phyloP scores from a whole-genome alignment of 768 basidiomycete genomes.

The Pulveroboletus frians region DNA sequence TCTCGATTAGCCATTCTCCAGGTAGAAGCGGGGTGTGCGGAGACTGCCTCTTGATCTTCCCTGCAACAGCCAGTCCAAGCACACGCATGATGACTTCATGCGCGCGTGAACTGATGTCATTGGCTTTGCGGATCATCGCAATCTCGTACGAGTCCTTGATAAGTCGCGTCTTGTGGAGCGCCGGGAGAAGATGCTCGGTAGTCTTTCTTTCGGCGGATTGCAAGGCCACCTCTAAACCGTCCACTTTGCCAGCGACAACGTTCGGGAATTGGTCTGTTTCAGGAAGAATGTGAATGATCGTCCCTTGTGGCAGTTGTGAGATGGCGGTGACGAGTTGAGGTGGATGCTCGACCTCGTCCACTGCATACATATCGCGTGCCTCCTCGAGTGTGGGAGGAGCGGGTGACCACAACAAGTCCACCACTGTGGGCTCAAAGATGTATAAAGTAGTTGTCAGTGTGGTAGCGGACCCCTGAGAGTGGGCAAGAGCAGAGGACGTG shows the following conservation, averaged over 20 bases:
- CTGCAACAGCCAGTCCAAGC: conserved; percentile 67
- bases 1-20: conserved; percentile 83
- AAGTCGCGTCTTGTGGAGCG: conserved; percentile 77
- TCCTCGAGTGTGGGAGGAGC: conserved; percentile 67
- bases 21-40: conserved; percentile 50
- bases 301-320: conserved; percentile 43
- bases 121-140: conserved; percentile 68
- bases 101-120: conserved; percentile 81
- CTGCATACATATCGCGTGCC: conserved; percentile 51
- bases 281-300: conserved; percentile 65
- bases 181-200: conserved; percentile 56
- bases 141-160: conserved; percentile 77
- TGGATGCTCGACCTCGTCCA: conserved; percentile 53
- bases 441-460: conserved; percentile 58
- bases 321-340: conserved; percentile 43
- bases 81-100: conserved; percentile 93
- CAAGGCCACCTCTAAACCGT: conserved; percentile 7
- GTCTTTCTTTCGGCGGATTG: conserved; percentile 4
- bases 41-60: conserved; percentile 43
- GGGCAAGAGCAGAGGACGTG: conserved; percentile 10
- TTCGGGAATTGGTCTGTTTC: conserved; percentile 23
- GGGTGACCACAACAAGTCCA: conserved; percentile 84
- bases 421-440: conserved; percentile 69
- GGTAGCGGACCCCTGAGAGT: conserved; percentile 33
- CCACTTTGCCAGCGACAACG: neutral